A percentile compares a stretch with the other conserved stretches of the same genome.
phyloP scores from a whole-genome alignment of 177 flowering plant species.

The Telopea speciosissima region DNA sequence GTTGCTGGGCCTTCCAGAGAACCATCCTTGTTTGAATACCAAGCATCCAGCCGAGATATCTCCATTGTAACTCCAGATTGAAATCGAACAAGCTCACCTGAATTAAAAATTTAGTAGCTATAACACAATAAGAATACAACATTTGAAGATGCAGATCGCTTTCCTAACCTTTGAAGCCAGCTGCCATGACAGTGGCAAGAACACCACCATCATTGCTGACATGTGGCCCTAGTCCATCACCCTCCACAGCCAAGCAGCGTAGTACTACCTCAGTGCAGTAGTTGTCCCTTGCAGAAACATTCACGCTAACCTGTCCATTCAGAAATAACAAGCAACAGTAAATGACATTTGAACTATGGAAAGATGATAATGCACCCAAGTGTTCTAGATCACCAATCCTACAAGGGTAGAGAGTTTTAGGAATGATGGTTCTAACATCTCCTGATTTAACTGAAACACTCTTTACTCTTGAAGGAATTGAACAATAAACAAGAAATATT shows the following conservation, averaged over 20 bases:
- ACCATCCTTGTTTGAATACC: conserved; percentile 70
- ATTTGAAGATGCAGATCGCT: not conserved
- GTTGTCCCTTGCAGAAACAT: conserved; percentile 48
- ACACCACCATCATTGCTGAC: conserved; percentile 72
- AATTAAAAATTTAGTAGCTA: conserved; percentile 7
- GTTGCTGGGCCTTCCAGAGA: conserved; percentile 63
- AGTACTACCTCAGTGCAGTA: conserved; percentile 76
- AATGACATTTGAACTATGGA: not conserved
- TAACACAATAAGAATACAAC: not conserved
- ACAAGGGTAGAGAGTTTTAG: no score
- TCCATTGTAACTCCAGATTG: conserved; percentile 93
- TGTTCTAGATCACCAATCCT: not conserved
- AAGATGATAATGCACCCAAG: not conserved
- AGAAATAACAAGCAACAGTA: not conserved
- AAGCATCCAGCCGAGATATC: conserved; percentile 88
- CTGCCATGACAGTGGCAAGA: conserved; percentile 72
- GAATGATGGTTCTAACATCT: no score
- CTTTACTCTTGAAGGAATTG: not conserved
- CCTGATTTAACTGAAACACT: not conserved
- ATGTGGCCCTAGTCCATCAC: conserved; percentile 77
- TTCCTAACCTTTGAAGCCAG: conserved; percentile 87
- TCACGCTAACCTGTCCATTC: conserved; percentile 57
- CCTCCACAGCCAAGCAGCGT: conserved; percentile 76
- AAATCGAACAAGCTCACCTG: conserved; percentile 86
- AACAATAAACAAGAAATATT: not conserved